Conservation (phyloP, 169 alveolate species). For the Eimeria acervulina region DNA sequence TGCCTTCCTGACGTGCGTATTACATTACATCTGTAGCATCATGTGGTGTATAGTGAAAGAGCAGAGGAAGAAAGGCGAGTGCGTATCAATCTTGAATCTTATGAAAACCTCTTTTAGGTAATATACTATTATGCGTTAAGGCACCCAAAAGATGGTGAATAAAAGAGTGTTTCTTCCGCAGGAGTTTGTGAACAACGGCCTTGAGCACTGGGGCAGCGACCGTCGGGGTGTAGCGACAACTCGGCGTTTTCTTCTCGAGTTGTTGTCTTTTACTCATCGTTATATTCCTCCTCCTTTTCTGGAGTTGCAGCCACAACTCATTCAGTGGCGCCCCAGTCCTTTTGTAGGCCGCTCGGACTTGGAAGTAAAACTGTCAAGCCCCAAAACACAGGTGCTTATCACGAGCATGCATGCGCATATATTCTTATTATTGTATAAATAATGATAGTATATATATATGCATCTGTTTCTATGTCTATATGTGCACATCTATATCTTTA, state of each 20-base stretch:
- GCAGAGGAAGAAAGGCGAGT: too few relatives aligned
- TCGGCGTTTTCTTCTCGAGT: constrained; percentile 90
- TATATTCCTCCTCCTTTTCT: constrained; percentile 91
- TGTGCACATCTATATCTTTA: too few relatives aligned
- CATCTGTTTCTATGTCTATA: too few relatives aligned
- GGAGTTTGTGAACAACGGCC: constrained; percentile 88
- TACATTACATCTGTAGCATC: too few relatives aligned
- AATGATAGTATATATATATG: too few relatives aligned
- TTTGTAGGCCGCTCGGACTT: constrained; percentile 91
- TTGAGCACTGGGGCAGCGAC: constrained; percentile 94
- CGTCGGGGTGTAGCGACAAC: constrained; percentile 92
- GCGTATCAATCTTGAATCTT: too few relatives aligned
- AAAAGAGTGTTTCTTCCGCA: background rate
- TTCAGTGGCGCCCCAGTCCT: constrained; percentile 90
- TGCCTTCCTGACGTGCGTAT: too few relatives aligned
- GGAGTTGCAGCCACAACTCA: constrained; percentile 84
- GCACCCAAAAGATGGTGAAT: too few relatives aligned
- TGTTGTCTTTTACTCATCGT: constrained; percentile 89
- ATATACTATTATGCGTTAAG: too few relatives aligned
- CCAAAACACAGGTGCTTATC: constrained; percentile 42
- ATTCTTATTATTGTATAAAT: background rate
- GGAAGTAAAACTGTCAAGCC: constrained; percentile 89
- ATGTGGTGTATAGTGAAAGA: too few relatives aligned
- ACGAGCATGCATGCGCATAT: background rate
- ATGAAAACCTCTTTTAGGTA: too few relatives aligned